phyloP scores from a whole-genome alignment of 495 filamentous ascomycete species.

The Podospora conica region DNA sequence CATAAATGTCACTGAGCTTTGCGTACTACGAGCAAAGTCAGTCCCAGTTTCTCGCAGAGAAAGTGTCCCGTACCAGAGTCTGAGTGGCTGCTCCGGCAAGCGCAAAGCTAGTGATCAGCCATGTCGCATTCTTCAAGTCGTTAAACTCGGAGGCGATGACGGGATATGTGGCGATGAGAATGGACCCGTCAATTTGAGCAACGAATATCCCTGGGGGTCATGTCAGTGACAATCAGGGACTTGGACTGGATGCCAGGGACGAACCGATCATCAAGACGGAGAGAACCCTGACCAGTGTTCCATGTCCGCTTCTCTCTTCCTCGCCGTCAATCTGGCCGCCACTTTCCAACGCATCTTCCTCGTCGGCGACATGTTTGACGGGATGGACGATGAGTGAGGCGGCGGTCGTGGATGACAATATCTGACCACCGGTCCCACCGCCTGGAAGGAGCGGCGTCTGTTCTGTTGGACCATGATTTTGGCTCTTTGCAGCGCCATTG shows the following conservation, averaged over 20 bases:
- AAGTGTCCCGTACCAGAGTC: constrained; percentile 35
- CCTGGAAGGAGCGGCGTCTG: neutral
- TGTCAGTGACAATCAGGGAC: neutral
- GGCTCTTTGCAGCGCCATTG: neutral
- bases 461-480: neutral
- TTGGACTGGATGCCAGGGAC: neutral
- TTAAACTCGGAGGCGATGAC: constrained; percentile 63
- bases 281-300: constrained; percentile 20
- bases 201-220: constrained; percentile 53
- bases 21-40: constrained; percentile 34
- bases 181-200: constrained; percentile 54
- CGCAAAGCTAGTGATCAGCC: constrained; percentile 61
- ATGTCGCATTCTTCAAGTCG: constrained; percentile 51
- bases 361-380: constrained; percentile 7
- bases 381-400: neutral
- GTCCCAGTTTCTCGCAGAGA: neutral
- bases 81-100: constrained; percentile 56
- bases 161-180: constrained; percentile 57
- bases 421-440: neutral
- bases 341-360: constrained; percentile 13
- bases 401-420: neutral
- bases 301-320: neutral
- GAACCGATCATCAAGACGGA: constrained; percentile 27
- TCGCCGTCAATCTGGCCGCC: neutral
- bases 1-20: constrained; percentile 47